Evolutionary conservation across 2,329 filamentous ascomycete species (phyloP), one percentile per base, ranked within the genome.

Genomic region (Furcasterigmium furcatum): DNA sequence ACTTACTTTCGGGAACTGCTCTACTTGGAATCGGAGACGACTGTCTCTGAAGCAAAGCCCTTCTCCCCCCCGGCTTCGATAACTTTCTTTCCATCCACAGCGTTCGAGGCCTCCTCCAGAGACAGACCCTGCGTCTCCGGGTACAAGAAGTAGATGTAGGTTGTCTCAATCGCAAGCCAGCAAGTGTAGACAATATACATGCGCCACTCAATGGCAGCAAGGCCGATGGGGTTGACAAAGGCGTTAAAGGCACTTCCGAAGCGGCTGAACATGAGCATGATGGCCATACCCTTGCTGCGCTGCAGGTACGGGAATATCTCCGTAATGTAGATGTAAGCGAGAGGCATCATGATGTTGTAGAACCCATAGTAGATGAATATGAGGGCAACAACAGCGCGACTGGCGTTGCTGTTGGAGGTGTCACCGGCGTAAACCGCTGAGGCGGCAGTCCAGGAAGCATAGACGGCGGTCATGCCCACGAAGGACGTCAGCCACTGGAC

Each of bases 111-210:
- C 50, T 79, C 76, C 50, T 80, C 77, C 1, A 80, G 66, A 1
- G 72, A 73, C 63, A 77, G 78, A 42, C 74, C 73, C 19, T 70
- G 67, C 0, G 77, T 82, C 58, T 82, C 77, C 1, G 77, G 77
- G 61, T 80, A 82, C 41, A 73, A 53, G 53, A 82, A 79, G 57
- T 73, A 73, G 21, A 72, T 69, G 53, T 79, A 74, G 44, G 73
- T 55, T 45, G 74, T 73, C 61, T 74, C 75, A 30, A 61, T 53
- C n/a, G 65, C 63, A 52, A 72, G 75, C 58, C 77, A 77, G n/a
- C 75, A 64, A 32, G 67, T 74, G 45, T 78, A 79, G 16, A 78
- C 56, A 44, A 76, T 29, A 38, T 53, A 54, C 43, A 68, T 70
- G 43, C 58, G 65, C 68, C 68, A 71, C 3, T 50, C 54, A 20